These are phyloP conservation scores for Graphium sp. DNA, from an alignment of 2,329 filamentous ascomycete species.

Conservation along the genomic window DNA sequence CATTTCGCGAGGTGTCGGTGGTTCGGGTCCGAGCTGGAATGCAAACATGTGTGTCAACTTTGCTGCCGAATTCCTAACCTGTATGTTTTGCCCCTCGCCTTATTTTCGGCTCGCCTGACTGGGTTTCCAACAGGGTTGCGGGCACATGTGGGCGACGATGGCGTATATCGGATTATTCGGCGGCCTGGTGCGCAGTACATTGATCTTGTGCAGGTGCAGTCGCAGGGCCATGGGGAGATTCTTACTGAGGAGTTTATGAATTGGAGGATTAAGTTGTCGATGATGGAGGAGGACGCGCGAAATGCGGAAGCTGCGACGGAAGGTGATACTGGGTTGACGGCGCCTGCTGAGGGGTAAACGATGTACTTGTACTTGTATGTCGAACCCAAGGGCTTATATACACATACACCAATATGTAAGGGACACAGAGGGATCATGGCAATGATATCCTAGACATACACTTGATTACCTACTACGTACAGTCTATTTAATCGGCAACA, in stretches of 20 bases:
- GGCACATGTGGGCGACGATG: conserved; percentile 46
- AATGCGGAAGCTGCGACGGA: too few relatives aligned
- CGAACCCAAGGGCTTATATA: too few relatives aligned
- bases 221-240: conserved; percentile 60
- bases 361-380: too few relatives aligned
- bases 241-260: conserved; percentile 62
- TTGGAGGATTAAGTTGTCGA: conserved; percentile 58
- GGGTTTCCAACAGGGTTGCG: conserved; percentile 35
- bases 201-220: conserved; percentile 57
- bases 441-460: too few relatives aligned
- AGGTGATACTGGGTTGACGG: too few relatives aligned
- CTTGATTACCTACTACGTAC: too few relatives aligned
- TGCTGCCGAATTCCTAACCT: conserved; percentile 58
- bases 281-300: too few relatives aligned
- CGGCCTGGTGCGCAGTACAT: conserved; percentile 45
- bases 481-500: too few relatives aligned
- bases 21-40: conserved; percentile 64
- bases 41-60: conserved; percentile 92
- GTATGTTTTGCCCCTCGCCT: conserved; percentile 27
- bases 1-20: conserved; percentile 49
- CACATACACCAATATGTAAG: too few relatives aligned
- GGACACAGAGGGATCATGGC: too few relatives aligned
- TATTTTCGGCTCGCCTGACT: too few relatives aligned
- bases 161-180: conserved; percentile 68
- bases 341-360: too few relatives aligned